phyloP scores from a whole-genome alignment of 2,329 filamentous ascomycete species.

The Neoscytalidium dimidiatum region DNA sequence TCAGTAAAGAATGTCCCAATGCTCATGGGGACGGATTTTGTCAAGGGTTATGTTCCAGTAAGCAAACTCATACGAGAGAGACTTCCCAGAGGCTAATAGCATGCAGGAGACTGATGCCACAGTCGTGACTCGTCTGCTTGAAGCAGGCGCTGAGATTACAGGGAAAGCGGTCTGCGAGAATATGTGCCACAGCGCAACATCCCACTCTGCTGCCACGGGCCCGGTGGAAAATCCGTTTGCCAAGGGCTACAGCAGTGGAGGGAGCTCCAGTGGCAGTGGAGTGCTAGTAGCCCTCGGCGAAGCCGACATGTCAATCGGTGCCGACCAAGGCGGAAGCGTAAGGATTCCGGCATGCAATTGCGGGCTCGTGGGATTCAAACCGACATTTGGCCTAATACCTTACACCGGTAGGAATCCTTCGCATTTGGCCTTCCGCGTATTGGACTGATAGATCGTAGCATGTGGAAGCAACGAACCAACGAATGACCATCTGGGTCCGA shows the following conservation, averaged over 20 bases:
- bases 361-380: slow-evolving; percentile 51
- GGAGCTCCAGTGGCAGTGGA: slow-evolving; percentile 52
- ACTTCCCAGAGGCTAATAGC: background rate
- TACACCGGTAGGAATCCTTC: slow-evolving; percentile 44
- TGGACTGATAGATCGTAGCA: background rate
- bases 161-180: slow-evolving; percentile 38
- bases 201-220: slow-evolving; percentile 41
- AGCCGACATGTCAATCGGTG: slow-evolving; percentile 50
- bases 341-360: slow-evolving; percentile 45
- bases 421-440: too few relatives aligned
- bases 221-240: slow-evolving; percentile 49
- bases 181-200: slow-evolving; percentile 33
- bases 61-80: background rate
- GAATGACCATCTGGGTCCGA: slow-evolving; percentile 53
- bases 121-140: slow-evolving; percentile 32
- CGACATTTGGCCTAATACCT: slow-evolving; percentile 54
- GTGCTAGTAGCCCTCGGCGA: slow-evolving; percentile 48
- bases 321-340: slow-evolving; percentile 53
- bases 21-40: slow-evolving; percentile 33
- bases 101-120: slow-evolving; percentile 30
- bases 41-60: slow-evolving; percentile 28
- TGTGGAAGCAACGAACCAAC: slow-evolving; percentile 52
- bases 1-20: slow-evolving; percentile 34
- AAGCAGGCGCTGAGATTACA: slow-evolving; percentile 29
- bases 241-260: slow-evolving; percentile 51